These are phyloP conservation scores for Saccharomycopsis malanga DNA, from an alignment of 805 yeast genomes.

Conservation along the genomic window DNA sequence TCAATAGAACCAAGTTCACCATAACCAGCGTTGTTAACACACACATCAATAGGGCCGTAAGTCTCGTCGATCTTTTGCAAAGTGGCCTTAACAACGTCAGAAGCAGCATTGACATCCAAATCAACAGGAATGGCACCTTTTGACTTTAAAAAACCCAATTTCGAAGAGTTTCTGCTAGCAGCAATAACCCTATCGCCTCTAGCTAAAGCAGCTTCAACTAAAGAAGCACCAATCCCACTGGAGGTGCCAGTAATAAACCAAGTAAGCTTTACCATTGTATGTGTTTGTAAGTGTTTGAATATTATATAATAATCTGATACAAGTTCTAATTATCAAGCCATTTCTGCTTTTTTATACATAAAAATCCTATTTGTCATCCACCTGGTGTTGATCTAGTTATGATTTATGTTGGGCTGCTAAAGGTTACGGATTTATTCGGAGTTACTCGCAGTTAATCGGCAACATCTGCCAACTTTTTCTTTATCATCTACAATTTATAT, in stretches of 20 bases:
- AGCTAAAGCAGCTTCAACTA: conserved; percentile 1
- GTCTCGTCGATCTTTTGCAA: not conserved
- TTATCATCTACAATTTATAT: no score
- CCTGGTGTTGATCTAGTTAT: no score
- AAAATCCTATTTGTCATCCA: no score
- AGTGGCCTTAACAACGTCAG: not conserved
- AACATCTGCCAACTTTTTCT: no score
- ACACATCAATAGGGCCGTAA: conserved; percentile 11
- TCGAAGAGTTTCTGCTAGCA: not conserved
- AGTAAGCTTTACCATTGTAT: no score
- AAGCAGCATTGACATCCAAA: conserved; percentile 4
- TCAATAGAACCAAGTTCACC: conserved; percentile 8
- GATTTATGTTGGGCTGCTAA: no score
- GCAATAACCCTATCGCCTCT: conserved; percentile 10
- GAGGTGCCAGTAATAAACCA: conserved; percentile 6
- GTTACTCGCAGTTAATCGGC: no score
- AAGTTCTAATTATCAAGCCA: no score
- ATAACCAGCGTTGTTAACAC: conserved; percentile 15
- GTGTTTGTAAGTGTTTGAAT: no score
- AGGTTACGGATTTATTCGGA: no score
- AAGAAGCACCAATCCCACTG: not conserved
- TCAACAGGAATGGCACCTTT: conserved; percentile 1
- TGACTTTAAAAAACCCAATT: not conserved
- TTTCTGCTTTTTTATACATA: no score
- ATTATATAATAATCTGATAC: no score